A percentile compares a stretch with the other conserved stretches of the same genome.
Evolutionary conservation across 805 yeast species (phyloP).

Genomic region (Zygosaccharomyces gambellarensis): DNA sequence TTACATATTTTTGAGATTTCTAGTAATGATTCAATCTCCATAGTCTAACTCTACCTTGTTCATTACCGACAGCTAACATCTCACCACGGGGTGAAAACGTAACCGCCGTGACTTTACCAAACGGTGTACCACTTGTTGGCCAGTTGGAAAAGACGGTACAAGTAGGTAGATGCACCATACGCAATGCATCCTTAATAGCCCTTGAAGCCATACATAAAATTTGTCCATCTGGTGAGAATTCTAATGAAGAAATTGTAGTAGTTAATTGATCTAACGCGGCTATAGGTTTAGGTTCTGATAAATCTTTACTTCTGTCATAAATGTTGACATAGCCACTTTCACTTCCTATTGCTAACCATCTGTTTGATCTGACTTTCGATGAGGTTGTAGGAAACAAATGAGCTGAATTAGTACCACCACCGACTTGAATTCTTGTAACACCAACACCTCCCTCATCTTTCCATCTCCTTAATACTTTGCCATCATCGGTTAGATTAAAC

Average conservation of each 20-base stretch:
- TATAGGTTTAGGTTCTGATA: conserved; percentile 41
- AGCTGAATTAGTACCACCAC: conserved; percentile 45
- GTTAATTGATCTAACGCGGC: conserved; percentile 73
- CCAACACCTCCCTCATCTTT: conserved; percentile 82
- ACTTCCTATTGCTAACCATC: conserved; percentile 87
- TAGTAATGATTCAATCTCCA: conserved; percentile 85
- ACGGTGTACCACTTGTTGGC: conserved; percentile 96
- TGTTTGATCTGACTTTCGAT: conserved; percentile 37
- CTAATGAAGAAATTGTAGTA: conserved; percentile 68
- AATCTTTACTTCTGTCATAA: conserved; percentile 52
- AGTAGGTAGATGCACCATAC: conserved; percentile 81
- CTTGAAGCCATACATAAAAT: conserved; percentile 79
- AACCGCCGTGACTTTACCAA: conserved; percentile 84
- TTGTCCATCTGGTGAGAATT: conserved; percentile 85
- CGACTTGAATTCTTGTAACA: conserved; percentile 68
- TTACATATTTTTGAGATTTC: not conserved
- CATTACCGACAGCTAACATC: conserved; percentile 85
- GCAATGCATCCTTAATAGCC: conserved; percentile 77
- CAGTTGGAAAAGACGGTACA: conserved; percentile 86
- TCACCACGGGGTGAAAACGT: conserved; percentile 77
- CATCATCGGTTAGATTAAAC: conserved; percentile 50
- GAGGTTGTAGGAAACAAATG: conserved; percentile 24
- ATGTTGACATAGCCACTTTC: conserved; percentile 85
- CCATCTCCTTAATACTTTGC: conserved; percentile 63
- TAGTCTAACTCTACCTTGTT: conserved; percentile 81